Base-by-base conservation (phyloP, 805 yeast genomes). In the Lachancea sp. region DNA sequence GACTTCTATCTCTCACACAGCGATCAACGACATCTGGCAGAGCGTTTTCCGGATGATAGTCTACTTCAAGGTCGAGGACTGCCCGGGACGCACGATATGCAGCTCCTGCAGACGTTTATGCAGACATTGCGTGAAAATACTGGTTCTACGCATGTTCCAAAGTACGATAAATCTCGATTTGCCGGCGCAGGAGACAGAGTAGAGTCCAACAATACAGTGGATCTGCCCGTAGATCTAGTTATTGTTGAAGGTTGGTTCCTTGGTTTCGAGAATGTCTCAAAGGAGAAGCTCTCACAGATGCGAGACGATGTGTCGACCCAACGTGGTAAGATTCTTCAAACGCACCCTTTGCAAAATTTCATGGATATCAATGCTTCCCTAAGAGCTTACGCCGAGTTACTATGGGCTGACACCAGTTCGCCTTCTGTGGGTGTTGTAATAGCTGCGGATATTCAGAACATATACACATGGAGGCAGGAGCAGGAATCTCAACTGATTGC, bases 241-340 rank as follows among this genome's bases (percentile, higher is more conserved):
- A 60, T 90, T 2, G 69, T 92, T 29, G 98, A 90, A 63, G 98
- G 97, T 4, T 90, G 98, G 98, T 87, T 89, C 64, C 72, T 78
- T 18, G 97, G 97, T 1, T 90, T 78, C 56, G 46, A 56, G 4
- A 69, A 82, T 16, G 21, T 32, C 6, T 26, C 36, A 3, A 29
- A 3, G 15, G 26, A 31, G 12, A 19, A 4, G 19, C 29, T 37
- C 8, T 17, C 21, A 9, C 11, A 12, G 3, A 31, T 38, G 42
- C 12, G 33, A n/a, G 11, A 18, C 19, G 41, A 20, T 16, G 41
- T 8, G 38, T 42, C 36, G 35, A 32, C 4, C 24, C 56, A 21
- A 26, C 58, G 45, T 49, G 38, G 38, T 45, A 33, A 33, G 50
- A 40, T 41, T 64, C 34, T 41, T 50, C 18, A 36, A 56, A 23